Percentiles rank a stretch among this genome's conserved stretches.
Evolutionary conservation across 2,329 filamentous ascomycete species (phyloP).

Genomic region (Epichloe hybrida): DNA sequence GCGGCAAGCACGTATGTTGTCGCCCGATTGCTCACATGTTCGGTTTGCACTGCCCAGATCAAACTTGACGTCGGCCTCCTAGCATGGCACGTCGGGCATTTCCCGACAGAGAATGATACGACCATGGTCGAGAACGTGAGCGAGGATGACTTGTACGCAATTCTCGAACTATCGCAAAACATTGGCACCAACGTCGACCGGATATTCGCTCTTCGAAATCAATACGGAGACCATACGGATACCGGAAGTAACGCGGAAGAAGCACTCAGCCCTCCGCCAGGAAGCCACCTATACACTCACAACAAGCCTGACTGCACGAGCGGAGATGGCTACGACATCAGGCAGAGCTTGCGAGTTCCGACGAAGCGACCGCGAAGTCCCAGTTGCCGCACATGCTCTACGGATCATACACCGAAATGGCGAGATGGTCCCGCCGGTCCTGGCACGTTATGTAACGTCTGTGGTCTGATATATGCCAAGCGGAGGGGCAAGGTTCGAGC

Average conservation of each 20-base stretch:
- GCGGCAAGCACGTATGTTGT: no score
- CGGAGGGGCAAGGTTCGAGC: slow-evolving; percentile 6
- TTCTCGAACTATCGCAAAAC: slow-evolving; percentile 6
- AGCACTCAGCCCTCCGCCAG: not conserved
- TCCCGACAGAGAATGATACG: slow-evolving; percentile 3
- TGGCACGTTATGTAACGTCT: slow-evolving; percentile 60
- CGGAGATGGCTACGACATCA: not conserved
- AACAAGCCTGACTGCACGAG: not conserved
- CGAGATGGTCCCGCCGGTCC: slow-evolving; percentile 60
- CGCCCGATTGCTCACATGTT: not conserved
- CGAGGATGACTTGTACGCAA: slow-evolving; percentile 7
- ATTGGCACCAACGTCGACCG: slow-evolving; percentile 6
- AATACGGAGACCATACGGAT: not conserved
- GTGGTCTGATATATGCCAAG: slow-evolving; percentile 39
- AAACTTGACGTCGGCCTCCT: slow-evolving; percentile 7
- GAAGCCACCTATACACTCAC: not conserved
- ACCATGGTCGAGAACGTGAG: slow-evolving; percentile 1
- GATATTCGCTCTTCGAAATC: slow-evolving; percentile 6
- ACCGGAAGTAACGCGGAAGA: not conserved
- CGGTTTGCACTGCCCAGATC: slow-evolving; percentile 1
- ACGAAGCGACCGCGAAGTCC: slow-evolving; percentile 13
- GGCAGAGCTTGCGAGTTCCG: not conserved
- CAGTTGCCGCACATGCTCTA: slow-evolving; percentile 37
- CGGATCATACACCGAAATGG: slow-evolving; percentile 66
- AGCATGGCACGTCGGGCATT: slow-evolving; percentile 6